Evolutionary conservation across 441 rosid genomes (phyloP).

Genomic region (Metrosideros polymorpha): DNA sequence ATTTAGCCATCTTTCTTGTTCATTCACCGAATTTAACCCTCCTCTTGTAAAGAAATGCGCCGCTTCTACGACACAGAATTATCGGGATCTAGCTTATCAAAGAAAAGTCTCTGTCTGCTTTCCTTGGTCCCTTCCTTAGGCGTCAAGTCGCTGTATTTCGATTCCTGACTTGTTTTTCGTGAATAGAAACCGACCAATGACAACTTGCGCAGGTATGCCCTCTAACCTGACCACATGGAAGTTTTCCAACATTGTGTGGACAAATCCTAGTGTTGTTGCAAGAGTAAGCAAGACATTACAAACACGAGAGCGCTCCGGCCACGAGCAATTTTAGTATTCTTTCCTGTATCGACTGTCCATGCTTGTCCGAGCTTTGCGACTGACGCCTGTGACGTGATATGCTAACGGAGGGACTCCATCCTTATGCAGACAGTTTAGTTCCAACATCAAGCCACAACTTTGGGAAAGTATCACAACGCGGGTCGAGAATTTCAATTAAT

Average conservation of each 20-base stretch:
- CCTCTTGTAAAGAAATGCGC: no score
- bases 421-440: background rate
- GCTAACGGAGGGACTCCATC: background rate
- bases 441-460: background rate
- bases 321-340: background rate
- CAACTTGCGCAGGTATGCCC: background rate
- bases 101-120: no score
- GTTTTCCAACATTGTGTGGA: background rate
- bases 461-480: background rate
- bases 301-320: background rate
- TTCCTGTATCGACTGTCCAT: background rate
- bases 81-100: background rate
- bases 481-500: background rate
- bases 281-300: background rate
- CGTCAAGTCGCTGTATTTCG: background rate
- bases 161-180: background rate
- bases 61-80: background rate
- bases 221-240: background rate
- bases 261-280: background rate
- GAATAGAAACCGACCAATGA: background rate
- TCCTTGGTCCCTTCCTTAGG: background rate
- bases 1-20: background rate
- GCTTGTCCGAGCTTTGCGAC: background rate
- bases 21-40: background rate
- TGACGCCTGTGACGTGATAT: background rate